Conservation (phyloP, 2,329 filamentous ascomycete genomes). For the Metarhizium rileyi region DNA sequence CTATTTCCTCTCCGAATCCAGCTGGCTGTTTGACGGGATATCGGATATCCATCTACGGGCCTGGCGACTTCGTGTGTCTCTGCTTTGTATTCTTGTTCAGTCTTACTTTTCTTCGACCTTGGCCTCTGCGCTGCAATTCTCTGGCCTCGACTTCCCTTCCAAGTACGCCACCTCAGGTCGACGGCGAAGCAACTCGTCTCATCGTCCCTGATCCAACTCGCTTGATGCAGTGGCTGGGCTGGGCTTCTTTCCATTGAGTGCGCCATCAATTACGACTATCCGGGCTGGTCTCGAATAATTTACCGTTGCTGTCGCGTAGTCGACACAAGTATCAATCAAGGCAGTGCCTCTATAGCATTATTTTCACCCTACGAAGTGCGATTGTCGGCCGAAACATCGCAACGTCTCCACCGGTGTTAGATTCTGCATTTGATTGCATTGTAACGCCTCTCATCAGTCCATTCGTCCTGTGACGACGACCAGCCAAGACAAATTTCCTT, state of each 20-base stretch:
- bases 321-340: constrained; percentile 11
- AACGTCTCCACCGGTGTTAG: neutral
- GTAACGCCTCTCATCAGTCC: neutral
- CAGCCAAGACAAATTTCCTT: neutral
- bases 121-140: neutral
- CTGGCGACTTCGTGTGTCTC: constrained; percentile 13
- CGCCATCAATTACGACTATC: constrained; percentile 20
- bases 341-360: constrained; percentile 23
- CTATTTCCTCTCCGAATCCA: constrained; percentile 9
- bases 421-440: neutral
- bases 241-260: constrained; percentile 18
- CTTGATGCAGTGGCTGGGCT: constrained; percentile 37
- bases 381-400: neutral
- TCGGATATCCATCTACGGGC: constrained; percentile 4
- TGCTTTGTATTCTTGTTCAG: constrained; percentile 9
- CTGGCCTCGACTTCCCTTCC: constrained; percentile 18
- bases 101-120: constrained; percentile 1
- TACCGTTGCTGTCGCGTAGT: constrained; percentile 14
- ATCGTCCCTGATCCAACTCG: constrained; percentile 24
- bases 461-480: neutral
- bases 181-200: constrained; percentile 24
- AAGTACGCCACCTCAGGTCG: constrained; percentile 24
- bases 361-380: neutral
- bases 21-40: constrained; percentile 13
- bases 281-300: constrained; percentile 40